phyloP scores from a whole-genome alignment of 805 yeast species.

The Lipomyces oligophaga region DNA sequence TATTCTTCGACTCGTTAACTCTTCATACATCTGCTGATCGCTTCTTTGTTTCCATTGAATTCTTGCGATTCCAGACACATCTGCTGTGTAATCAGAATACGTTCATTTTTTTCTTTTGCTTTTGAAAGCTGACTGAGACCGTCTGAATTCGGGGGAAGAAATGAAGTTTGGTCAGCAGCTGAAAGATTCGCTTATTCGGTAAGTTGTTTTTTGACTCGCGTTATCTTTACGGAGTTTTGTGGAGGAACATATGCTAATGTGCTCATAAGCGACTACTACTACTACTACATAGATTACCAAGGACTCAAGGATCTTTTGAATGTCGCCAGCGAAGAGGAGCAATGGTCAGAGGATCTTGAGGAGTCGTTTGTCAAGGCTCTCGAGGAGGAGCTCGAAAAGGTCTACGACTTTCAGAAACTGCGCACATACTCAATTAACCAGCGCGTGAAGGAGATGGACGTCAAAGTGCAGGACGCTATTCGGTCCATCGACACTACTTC shows the following conservation, averaged over 20 bases:
- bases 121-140: no score
- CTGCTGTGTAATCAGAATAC: no score
- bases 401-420: slow-evolving; percentile 83
- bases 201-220: slow-evolving; percentile 1
- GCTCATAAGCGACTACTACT: slow-evolving; percentile 30
- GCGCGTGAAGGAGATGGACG: slow-evolving; percentile 75
- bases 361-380: slow-evolving; percentile 71
- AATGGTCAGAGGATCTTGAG: slow-evolving; percentile 76
- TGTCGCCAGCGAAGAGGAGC: slow-evolving; percentile 45
- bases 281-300: slow-evolving; percentile 89
- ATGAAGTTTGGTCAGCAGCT: slow-evolving; percentile 98
- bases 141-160: neutral
- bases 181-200: slow-evolving; percentile 69
- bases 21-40: no score
- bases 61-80: no score
- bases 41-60: no score
- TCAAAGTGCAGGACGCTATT: slow-evolving; percentile 59
- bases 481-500: slow-evolving; percentile 39
- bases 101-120: no score
- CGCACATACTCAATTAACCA: slow-evolving; percentile 82
- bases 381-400: slow-evolving; percentile 87
- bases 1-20: no score
- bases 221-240: neutral
- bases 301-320: slow-evolving; percentile 69
- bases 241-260: neutral